phyloP scores from a whole-genome alignment of 352 stramenopile species.

The Globisporangium cederbergense region DNA sequence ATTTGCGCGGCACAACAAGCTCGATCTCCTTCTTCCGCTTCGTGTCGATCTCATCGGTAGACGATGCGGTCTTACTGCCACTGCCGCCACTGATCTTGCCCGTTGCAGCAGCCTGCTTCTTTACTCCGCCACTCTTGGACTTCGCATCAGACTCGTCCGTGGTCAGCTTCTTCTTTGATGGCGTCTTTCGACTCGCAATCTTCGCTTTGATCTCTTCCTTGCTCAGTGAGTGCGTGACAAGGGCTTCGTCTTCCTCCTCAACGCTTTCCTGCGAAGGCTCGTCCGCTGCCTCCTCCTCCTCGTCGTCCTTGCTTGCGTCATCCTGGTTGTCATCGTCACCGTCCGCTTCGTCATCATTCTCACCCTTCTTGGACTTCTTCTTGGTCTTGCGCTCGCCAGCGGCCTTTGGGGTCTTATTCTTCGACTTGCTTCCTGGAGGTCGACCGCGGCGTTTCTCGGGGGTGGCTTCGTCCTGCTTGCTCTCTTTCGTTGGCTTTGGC shows the following conservation, averaged over 20 bases:
- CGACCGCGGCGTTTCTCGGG: conserved; percentile 48
- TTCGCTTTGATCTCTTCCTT: conserved; percentile 82
- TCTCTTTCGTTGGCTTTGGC: conserved; percentile 18
- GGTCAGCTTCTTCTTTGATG: conserved; percentile 52
- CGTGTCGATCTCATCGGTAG: conserved; percentile 50
- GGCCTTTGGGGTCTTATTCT: conserved; percentile 26
- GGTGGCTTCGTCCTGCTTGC: conserved; percentile 18
- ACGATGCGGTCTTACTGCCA: conserved; percentile 23
- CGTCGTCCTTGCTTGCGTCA: conserved; percentile 10
- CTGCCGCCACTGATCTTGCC: conserved; percentile 21
- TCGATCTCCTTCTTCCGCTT: conserved; percentile 84
- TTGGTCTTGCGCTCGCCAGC: conserved; percentile 18
- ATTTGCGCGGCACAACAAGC: conserved; percentile 69
- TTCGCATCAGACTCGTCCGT: conserved; percentile 25
- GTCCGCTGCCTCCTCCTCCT: conserved; percentile 8
- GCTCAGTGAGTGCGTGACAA: conserved; percentile 32
- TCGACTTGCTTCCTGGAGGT: conserved; percentile 35
- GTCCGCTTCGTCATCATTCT: conserved; percentile 13
- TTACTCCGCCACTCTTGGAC: conserved; percentile 21
- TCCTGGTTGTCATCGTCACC: conserved; percentile 14
- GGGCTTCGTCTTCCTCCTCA: conserved; percentile 44
- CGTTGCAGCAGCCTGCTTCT: conserved; percentile 34
- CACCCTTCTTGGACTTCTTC: conserved; percentile 21
- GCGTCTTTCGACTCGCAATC: conserved; percentile 62
- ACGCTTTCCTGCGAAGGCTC: conserved; percentile 15